Base-by-base conservation (phyloP, 495 filamentous ascomycete species). In the Aspergillus cristatus region DNA sequence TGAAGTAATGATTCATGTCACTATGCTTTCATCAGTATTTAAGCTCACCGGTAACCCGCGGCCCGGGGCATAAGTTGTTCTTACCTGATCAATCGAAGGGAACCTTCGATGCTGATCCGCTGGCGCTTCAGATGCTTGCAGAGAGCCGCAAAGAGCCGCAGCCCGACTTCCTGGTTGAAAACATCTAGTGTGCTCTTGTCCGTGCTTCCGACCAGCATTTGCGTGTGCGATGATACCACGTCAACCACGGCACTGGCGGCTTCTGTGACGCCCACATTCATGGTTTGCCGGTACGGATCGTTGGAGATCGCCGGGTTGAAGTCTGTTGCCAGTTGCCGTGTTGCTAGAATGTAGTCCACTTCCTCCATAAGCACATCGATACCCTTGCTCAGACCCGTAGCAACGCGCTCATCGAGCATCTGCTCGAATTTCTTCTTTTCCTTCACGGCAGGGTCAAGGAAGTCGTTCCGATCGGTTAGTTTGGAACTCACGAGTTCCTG, bases 381-480 rank as follows among this genome's bases (percentile, higher is more conserved):
- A 37, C 93, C 93, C 63, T 91, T 93, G 54, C 94, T 95, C 43
- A 99, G 63, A 6, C 93, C 93, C 18, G 91, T 87, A 1, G 93
- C 93, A 14, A 99, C 93, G 35, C 85, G 81, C 62, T 97, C 93
- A 54, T 99, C 93, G 7, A 99, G 79, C 82, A 95, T 94, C 60
- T 97, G 89, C 68, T 99, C 93, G 43, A 99, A 99, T 32, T 83
- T 86, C 63, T 95, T 97, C 74, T 99, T 99, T 48, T 90, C 88
- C 45, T 93, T 80, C 14, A 80, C 81, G 0, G 88, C 85, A 3
- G 88, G 86, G 50, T 91, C 85, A 24, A 99, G 63, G 51, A 97
- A 99, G 58, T 99, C 91, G 48, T 93, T 89, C 15, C 83, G 77
- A 50, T 99, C 90, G 10, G 82, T 82, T 35, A 99, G 77, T 43